Percentiles rank a stretch among this genome's conserved stretches.
Evolutionary conservation across 2,329 filamentous ascomycete species (phyloP).

Genomic region (Magnaporthiopsis incrustans): DNA sequence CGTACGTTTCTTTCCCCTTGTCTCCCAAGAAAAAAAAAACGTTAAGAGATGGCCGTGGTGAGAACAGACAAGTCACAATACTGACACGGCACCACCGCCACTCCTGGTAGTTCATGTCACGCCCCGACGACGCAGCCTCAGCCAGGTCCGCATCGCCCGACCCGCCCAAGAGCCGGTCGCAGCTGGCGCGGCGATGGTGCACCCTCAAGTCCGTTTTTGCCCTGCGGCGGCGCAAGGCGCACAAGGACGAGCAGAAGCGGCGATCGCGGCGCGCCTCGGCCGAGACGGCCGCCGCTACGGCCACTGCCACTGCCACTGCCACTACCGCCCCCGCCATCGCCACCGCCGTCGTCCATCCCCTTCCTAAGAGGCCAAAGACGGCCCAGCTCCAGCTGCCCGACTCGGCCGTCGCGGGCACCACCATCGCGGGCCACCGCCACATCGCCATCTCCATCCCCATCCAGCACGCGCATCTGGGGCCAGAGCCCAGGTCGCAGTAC

Average conservation of each 20-base stretch:
- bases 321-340: not conserved
- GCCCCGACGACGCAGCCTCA: conserved; percentile 6
- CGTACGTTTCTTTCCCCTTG: conserved; percentile 4
- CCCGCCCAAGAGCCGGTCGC: not conserved
- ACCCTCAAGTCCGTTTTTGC: conserved; percentile 21
- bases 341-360: not conserved
- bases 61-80: not conserved
- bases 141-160: not conserved
- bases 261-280: conserved; percentile 10
- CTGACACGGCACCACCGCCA: not conserved
- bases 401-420: conserved; percentile 45
- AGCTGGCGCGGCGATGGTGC: not conserved
- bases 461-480: conserved; percentile 36
- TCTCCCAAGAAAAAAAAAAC: not conserved
- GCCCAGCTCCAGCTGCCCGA: conserved; percentile 39
- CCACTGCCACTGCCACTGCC: no score
- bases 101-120: conserved; percentile 5
- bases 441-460: conserved; percentile 54
- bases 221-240: conserved; percentile 25
- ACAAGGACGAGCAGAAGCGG: conserved; percentile 14
- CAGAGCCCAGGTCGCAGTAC: conserved; percentile 17
- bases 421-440: conserved; percentile 44
- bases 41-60: not conserved
- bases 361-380: conserved; percentile 3
- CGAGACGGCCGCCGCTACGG: not conserved